Percentiles rank a stretch among this genome's conserved stretches.
Conservation (phyloP, 176 grass and related monocot species). For the Bonia amplexicaulis region DNA sequence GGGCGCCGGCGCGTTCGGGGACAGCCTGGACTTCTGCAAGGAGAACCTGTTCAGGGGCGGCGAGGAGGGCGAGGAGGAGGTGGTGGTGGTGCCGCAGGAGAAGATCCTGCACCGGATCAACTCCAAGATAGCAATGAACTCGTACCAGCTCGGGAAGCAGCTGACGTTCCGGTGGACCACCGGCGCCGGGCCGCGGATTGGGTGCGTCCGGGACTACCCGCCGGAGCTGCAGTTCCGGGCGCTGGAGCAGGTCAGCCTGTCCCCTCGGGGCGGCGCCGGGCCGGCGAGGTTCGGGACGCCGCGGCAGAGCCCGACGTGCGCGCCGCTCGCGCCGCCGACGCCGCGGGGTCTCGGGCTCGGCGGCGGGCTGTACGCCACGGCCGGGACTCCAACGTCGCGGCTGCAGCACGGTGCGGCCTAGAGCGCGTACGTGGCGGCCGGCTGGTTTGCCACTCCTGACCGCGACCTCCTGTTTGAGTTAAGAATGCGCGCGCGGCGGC, state of each 20-base stretch:
- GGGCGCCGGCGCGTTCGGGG: slow-evolving; percentile 26
- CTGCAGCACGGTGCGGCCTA: slow-evolving; percentile 31
- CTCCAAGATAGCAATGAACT: slow-evolving; percentile 63
- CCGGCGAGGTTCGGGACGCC: slow-evolving; percentile 24
- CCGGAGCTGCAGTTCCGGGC: slow-evolving; percentile 68
- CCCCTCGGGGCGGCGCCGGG: slow-evolving; percentile 35
- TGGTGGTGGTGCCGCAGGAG: slow-evolving; percentile 44
- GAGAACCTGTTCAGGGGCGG: slow-evolving; percentile 47
- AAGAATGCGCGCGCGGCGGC: neutral
- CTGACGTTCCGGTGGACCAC: slow-evolving; percentile 77
- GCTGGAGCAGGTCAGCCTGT: slow-evolving; percentile 75
- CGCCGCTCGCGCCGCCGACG: neutral
- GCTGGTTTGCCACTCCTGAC: neutral
- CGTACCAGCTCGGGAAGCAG: slow-evolving; percentile 89
- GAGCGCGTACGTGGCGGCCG: neutral
- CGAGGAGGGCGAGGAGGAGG: slow-evolving; percentile 29
- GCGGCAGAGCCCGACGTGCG: slow-evolving; percentile 14
- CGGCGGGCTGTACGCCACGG: neutral
- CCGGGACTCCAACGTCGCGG: neutral
- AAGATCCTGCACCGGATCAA: slow-evolving; percentile 78
- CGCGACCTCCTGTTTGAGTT: neutral
- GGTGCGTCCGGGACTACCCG: slow-evolving; percentile 83
- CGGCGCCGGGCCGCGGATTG: slow-evolving; percentile 70
- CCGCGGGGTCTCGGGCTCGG: neutral
- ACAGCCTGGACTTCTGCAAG: slow-evolving; percentile 51